Percentiles rank a stretch among this genome's conserved stretches.
Evolutionary conservation across 1,139 yeast species (phyloP).

Genomic region (Geotrichum reessii): DNA sequence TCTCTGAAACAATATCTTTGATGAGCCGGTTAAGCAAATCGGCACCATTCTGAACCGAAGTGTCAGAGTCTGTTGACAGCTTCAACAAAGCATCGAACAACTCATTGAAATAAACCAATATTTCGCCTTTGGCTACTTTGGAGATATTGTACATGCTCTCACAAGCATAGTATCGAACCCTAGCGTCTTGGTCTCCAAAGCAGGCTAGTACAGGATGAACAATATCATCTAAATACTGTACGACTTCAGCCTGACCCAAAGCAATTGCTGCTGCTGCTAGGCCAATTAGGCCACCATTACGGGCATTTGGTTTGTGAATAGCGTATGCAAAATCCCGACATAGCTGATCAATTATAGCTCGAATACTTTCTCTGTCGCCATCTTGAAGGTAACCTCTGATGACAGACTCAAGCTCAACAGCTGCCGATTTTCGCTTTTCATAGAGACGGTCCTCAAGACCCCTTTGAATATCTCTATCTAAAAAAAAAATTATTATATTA

Average conservation of each 20-base stretch:
- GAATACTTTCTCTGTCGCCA: conserved; percentile 63
- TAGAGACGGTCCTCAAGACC: conserved; percentile 87
- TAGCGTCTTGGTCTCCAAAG: conserved; percentile 93
- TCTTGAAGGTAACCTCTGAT: conserved; percentile 67
- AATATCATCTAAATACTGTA: conserved; percentile 72
- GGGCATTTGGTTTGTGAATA: conserved; percentile 67
- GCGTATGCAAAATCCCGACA: conserved; percentile 70
- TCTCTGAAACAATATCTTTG: conserved; percentile 93
- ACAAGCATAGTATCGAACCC: conserved; percentile 95
- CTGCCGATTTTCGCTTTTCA: conserved; percentile 92
- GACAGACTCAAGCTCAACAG: conserved; percentile 77
- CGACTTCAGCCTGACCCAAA: conserved; percentile 63
- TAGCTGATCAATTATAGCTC: conserved; percentile 59
- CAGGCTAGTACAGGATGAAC: conserved; percentile 93
- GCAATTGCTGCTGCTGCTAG: conserved; percentile 77
- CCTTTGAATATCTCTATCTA: conserved; percentile 68
- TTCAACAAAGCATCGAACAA: conserved; percentile 86
- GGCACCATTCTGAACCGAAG: conserved; percentile 92
- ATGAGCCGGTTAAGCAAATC: conserved; percentile 84
- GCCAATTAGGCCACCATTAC: conserved; percentile 73
- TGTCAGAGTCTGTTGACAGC: conserved; percentile 85
- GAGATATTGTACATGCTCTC: conserved; percentile 95
- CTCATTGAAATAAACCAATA: conserved; percentile 83
- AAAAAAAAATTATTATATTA: not conserved
- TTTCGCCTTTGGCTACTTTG: conserved; percentile 94